A percentile compares a stretch with the other conserved stretches of the same genome.
Conservation (phyloP, 306 rosid genomes). For the Dicorynia guianensis region DNA sequence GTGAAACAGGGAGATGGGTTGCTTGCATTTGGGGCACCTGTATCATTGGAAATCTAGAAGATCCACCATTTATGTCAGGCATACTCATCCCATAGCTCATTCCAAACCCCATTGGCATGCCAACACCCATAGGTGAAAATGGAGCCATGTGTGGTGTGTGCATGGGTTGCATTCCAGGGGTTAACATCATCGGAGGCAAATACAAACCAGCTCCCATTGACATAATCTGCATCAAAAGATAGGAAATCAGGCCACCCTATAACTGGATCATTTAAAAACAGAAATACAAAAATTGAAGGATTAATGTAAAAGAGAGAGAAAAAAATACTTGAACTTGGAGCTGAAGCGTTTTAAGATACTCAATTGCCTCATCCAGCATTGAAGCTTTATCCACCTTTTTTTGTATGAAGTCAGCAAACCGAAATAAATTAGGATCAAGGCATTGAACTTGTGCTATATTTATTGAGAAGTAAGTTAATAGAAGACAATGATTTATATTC, state of each 20-base stretch:
- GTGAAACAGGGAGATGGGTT: conserved; percentile 67
- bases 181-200: conserved; percentile 87
- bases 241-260: conserved; percentile 41
- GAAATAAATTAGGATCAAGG: conserved; percentile 39
- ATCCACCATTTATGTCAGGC: conserved; percentile 71
- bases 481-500: conserved; percentile 30
- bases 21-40: conserved; percentile 85
- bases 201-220: conserved; percentile 96
- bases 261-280: conserved; percentile 20
- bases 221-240: conserved; percentile 73
- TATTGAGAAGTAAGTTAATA: conserved; percentile 4
- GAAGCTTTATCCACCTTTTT: conserved; percentile 97
- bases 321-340: conserved; percentile 88
- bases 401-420: conserved; percentile 43
- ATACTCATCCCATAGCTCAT: conserved; percentile 83
- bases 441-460: conserved; percentile 5
- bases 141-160: conserved; percentile 75
- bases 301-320: conserved; percentile 13
- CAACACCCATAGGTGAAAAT: conserved; percentile 74
- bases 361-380: conserved; percentile 99
- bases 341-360: conserved; percentile 95
- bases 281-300: conserved; percentile 6
- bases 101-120: conserved; percentile 85
- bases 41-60: conserved; percentile 73
- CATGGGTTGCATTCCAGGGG: conserved; percentile 83